These are phyloP conservation scores for Colletotrichum spaethianum DNA, from an alignment of 2,329 filamentous ascomycete genomes.

Conservation along the genomic window DNA sequence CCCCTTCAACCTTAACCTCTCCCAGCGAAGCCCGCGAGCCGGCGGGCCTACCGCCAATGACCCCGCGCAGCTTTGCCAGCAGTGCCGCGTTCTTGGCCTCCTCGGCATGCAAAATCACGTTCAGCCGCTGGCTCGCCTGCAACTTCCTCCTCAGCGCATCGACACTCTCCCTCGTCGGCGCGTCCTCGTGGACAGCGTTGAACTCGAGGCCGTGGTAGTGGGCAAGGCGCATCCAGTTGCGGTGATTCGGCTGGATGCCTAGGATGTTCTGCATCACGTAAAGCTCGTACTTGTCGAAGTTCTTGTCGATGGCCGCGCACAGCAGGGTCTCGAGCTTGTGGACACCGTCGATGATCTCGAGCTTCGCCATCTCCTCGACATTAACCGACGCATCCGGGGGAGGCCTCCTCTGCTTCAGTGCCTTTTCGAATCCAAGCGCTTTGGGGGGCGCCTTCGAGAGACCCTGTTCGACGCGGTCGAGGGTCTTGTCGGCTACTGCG, in stretches of 20 bases:
- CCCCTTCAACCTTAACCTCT: conserved; percentile 45
- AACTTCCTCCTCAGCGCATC: conserved; percentile 80
- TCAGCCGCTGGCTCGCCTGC: conserved; percentile 83
- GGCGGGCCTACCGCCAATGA: conserved; percentile 51
- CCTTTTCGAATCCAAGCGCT: conserved; percentile 80
- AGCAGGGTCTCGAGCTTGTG: conserved; percentile 88
- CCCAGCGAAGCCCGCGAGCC: conserved; percentile 43
- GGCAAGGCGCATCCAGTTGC: conserved; percentile 83
- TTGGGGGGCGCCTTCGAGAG: conserved; percentile 81
- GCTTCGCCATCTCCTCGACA: conserved; percentile 58
- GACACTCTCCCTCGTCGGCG: conserved; percentile 74
- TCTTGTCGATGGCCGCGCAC: conserved; percentile 85
- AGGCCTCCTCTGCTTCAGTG: conserved; percentile 43
- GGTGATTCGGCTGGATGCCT: conserved; percentile 76
- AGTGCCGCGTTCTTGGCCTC: conserved; percentile 79
- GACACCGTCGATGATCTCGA: conserved; percentile 89
- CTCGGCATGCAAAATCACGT: conserved; percentile 78
- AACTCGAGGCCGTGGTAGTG: conserved; percentile 84
- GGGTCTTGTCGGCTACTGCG: conserved; percentile 89
- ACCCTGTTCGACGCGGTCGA: conserved; percentile 88
- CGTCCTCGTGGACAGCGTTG: conserved; percentile 39
- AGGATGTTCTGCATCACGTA: conserved; percentile 91
- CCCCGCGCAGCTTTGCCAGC: conserved; percentile 72
- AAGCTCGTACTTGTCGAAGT: conserved; percentile 90
- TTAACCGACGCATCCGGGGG: conserved; percentile 55